Evolutionary conservation across 179 eudicot species (phyloP), one percentile per base, ranked within the genome.

Genomic region (Corrigiola litoralis): DNA sequence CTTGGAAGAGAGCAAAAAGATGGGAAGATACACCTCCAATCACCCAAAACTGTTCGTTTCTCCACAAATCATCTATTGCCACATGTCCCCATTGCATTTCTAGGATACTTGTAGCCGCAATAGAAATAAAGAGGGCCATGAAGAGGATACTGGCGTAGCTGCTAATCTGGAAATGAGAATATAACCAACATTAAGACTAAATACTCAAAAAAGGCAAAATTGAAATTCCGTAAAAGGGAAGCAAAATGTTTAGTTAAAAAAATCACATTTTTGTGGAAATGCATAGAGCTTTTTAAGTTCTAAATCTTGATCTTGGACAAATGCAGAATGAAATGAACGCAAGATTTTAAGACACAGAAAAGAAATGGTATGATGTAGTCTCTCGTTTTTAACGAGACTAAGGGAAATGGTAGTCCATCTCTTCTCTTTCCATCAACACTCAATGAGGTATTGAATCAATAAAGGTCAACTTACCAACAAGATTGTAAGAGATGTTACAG

Each of bases 41-140:
- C 5, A 92, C 98, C 98, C 98, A 92, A 71, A 92, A 92, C 78
- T 92, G 98, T 75, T 92, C 98, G n/a, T 92, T 92, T 72, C 98
- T 89, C 98, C 98, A 92, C 88, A 72, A 74, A 36, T 92, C 98
- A 14, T 92, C 98, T 14, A 92, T 87, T 32, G 76, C 80, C 17
- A 92, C 98, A 13, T 90, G 88, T 17, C 98, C 95, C 98, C 98
- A 92, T 37, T 66, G 86, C 91, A 92, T 92, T 71, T 92, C 98
- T 5, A 92, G 76, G 41, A 92, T 59, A 72, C 95, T 81, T 5
- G 98, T 92, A 4, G 64, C 95, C 27, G 92, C 95, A 23, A 92
- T 92, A 46, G 89, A 92, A 32, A 87, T 73, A 71, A 92, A 92
- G 61, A 92, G 84, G 20, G 76, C 87, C 91, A 92, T 92, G 55